Evolutionary conservation across 768 basidiomycete genomes (phyloP), one percentile per base, ranked within the genome.

Genomic region (Arthromyces matolae): DNA sequence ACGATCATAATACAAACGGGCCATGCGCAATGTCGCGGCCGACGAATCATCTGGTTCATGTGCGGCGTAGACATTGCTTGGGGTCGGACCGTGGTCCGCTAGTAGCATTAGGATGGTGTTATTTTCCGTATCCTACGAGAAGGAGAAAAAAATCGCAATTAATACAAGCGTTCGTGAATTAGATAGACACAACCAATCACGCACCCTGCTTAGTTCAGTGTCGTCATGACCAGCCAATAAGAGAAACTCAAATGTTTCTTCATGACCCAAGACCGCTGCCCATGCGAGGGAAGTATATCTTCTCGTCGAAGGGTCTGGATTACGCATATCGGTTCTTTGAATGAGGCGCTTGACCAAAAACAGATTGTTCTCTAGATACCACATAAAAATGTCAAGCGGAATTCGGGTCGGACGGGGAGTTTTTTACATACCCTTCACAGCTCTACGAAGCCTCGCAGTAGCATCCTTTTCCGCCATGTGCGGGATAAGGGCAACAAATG

Each of bases 231-330:
- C 92, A 18, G 78, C 81, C 53, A 75, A 79, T 43, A 95, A 72
- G 45, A 97, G 73, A 67, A 86, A 96, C 60, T 96, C 93, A 56
- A 95, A 97, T 1, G 90, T 93, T 62, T 95, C 93, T 60, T 94
- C 86, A 51, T 90, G 83, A 0, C 89, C 92, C 31, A 90, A 78
- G 0, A 87, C 79, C 18, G 93, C 93, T 2, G 93, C 83, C 93
- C 92, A 97, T 4, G 92, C 90, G 8, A 97, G 67, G 10, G 89
- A 93, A 0, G 94, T 96, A 62, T 86, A 86, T 7, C 90, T 78
- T 54, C 79, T 79, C 19, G 80, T 71, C 13, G 76, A 77, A 9
- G 84, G 75, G 68, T 97, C 94, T 8, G 91, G 83, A 68, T 97
- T 97, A 18, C 94, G 82, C 75, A 96, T 82, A 60, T 96, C 93